These are phyloP conservation scores for Boletus insuetus DNA, from an alignment of 768 basidiomycete species.

Conservation along the genomic window DNA sequence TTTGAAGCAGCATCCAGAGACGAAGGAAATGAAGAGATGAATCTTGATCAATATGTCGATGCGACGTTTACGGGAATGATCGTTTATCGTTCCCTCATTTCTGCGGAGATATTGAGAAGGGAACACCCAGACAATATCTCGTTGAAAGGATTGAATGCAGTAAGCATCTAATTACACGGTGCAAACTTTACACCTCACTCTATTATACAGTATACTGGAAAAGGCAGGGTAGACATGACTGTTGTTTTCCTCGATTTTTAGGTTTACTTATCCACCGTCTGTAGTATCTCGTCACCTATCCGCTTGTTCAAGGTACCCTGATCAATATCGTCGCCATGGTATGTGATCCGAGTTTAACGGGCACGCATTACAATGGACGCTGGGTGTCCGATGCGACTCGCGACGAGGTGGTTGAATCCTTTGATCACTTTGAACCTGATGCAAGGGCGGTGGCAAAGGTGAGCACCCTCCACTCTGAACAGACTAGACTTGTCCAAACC, in stretches of 20 bases:
- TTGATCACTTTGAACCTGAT: conserved; percentile 38
- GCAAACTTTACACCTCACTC: conserved; percentile 8
- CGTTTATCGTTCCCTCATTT: conserved; percentile 39
- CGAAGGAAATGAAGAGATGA: not conserved
- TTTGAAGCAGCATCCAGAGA: conserved; percentile 14
- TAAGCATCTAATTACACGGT: conserved; percentile 11
- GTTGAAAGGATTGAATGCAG: conserved; percentile 14
- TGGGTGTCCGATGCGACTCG: conserved; percentile 28
- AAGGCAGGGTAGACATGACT: conserved; percentile 1
- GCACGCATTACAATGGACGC: conserved; percentile 31
- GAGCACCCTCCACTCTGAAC: not conserved
- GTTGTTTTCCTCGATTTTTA: not conserved
- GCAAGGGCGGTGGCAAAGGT: conserved; percentile 31
- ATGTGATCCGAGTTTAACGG: conserved; percentile 28
- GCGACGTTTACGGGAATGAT: conserved; percentile 42
- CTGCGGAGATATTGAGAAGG: conserved; percentile 30
- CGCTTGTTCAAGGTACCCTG: conserved; percentile 35
- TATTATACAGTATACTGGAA: conserved; percentile 12
- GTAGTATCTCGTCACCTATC: conserved; percentile 41
- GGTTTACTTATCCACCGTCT: not conserved
- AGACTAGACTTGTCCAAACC: not conserved
- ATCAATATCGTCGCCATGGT: conserved; percentile 37
- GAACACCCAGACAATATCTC: conserved; percentile 21
- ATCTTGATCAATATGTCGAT: conserved; percentile 15
- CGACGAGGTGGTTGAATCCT: conserved; percentile 34